A percentile compares a stretch with the other conserved stretches of the same genome.
These are phyloP conservation scores for Candida tropicalis DNA, from an alignment of 1,139 yeast genomes.

Conservation along the genomic window DNA sequence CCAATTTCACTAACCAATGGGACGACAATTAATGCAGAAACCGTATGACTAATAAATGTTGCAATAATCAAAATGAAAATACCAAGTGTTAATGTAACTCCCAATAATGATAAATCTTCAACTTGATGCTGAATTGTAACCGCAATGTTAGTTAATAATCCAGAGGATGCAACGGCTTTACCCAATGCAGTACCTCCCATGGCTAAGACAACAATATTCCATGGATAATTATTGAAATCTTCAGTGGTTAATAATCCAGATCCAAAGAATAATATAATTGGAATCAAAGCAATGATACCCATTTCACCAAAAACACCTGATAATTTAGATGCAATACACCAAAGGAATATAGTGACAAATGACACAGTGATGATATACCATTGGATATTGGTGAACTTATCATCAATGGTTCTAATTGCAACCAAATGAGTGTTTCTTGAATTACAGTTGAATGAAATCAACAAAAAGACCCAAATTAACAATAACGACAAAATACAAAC, in stretches of 20 bases:
- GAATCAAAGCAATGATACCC: constrained; percentile 70
- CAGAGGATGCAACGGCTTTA: constrained; percentile 72
- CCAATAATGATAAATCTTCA: constrained; percentile 57
- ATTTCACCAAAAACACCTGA: constrained; percentile 65
- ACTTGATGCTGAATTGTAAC: constrained; percentile 56
- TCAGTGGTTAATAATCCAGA: constrained; percentile 65
- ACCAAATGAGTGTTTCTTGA: constrained; percentile 45
- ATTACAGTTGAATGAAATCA: constrained; percentile 57
- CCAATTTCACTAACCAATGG: constrained; percentile 76
- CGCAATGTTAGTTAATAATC: constrained; percentile 67
- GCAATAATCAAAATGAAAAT: constrained; percentile 66
- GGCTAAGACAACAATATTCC: constrained; percentile 75
- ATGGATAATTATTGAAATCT: constrained; percentile 72
- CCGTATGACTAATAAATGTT: constrained; percentile 77
- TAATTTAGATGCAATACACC: constrained; percentile 69
- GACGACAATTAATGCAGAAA: constrained; percentile 70
- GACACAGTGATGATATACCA: constrained; percentile 61
- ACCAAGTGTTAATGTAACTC: constrained; percentile 67
- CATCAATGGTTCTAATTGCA: constrained; percentile 60
- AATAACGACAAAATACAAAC: constrained; percentile 57
- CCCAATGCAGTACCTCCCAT: constrained; percentile 83
- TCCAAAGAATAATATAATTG: constrained; percentile 69
- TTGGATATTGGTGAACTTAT: constrained; percentile 60
- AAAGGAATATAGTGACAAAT: constrained; percentile 59
- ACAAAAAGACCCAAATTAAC: constrained; percentile 58